Evolutionary conservation across 805 yeast genomes (phyloP), one percentile per base, ranked within the genome.

Genomic region (Starmerella lactis-condensi): DNA sequence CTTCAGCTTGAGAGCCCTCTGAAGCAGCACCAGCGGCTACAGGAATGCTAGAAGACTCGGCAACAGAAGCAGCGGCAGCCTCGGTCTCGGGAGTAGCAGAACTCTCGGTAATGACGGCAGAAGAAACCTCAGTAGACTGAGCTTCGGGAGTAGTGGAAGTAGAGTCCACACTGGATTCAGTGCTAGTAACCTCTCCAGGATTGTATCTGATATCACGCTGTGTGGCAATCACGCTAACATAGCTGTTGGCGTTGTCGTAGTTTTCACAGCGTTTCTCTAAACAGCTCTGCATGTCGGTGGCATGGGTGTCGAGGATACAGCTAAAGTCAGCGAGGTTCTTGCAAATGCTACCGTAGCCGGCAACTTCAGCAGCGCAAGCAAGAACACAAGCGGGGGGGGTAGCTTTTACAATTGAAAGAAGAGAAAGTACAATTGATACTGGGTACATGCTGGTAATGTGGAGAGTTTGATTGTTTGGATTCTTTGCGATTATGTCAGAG

Each of bases 301-400:
- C 56, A 45, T 75, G 69, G 33, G 60, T 59, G 28, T 28, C 36
- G 56, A 92, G 77, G 45, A 76, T 56, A 62, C 93, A 81, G 26
- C 57, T 46, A 42, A 78, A 60, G 48, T 75, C 69, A 52, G 66
- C 67, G 52, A 79, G 53, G 35, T 71, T 60, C 36, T 58, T 43
- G 28, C 58, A 43, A 28, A 22, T 17, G 38, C 31, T 33, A 36
- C 29, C 30, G 31, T 24, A 31, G 18, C 29, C 37, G 39, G 65
- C 61, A 34, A 75, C 83, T 47, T 68, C 64, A 35, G 79, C 65
- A 36, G 77, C 85, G 67, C 93, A 81, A 24, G 93, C 91, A 53
- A 82, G 62, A 43, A 82, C 58, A 62, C 93, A 82, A 23, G 94
- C 93, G 38, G 94, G 93, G 31, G 93, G 89, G 34, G 85, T 30